Evolutionary conservation across 176 grass and related monocot genomes (phyloP).

Genomic region (Alloteropsis semialata): DNA sequence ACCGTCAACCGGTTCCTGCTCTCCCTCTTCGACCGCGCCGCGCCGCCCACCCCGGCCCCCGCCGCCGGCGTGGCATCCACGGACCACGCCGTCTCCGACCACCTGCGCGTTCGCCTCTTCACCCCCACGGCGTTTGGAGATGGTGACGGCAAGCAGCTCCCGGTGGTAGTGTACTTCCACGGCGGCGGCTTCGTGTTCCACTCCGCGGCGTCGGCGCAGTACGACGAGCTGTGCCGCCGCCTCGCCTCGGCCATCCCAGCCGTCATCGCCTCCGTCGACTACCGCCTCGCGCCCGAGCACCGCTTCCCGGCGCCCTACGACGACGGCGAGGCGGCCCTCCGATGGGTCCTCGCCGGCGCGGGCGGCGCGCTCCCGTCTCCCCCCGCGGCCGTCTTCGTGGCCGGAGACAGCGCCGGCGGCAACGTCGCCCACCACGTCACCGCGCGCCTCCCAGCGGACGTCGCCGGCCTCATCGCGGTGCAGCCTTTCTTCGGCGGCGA

Average conservation of each 20-base stretch:
- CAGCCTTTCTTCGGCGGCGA: constrained; percentile 60
- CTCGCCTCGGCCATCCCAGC: constrained; percentile 21
- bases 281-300: not conserved
- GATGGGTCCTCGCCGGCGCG: not conserved
- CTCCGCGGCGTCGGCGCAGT: constrained; percentile 4
- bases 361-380: not conserved
- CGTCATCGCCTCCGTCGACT: constrained; percentile 35
- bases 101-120: constrained; percentile 32
- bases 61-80: constrained; percentile 38
- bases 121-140: not conserved
- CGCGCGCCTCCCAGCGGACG: not conserved
- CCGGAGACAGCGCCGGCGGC: constrained; percentile 4
- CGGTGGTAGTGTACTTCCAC: constrained; percentile 45
- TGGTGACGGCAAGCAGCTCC: not conserved
- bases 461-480: constrained; percentile 37
- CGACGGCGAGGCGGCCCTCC: too few relatives aligned
- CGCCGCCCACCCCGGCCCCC: not conserved
- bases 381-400: too few relatives aligned
- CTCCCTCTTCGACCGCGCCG: constrained; percentile 34
- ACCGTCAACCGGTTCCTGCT: constrained; percentile 53
- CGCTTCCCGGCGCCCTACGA: too few relatives aligned
- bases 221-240: constrained; percentile 37
- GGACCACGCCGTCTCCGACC: constrained; percentile 36
- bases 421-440: constrained; percentile 58
- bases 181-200: constrained; percentile 38